Conservation (phyloP, 2,329 filamentous ascomycete species). For the Alternaria ethzedia region DNA sequence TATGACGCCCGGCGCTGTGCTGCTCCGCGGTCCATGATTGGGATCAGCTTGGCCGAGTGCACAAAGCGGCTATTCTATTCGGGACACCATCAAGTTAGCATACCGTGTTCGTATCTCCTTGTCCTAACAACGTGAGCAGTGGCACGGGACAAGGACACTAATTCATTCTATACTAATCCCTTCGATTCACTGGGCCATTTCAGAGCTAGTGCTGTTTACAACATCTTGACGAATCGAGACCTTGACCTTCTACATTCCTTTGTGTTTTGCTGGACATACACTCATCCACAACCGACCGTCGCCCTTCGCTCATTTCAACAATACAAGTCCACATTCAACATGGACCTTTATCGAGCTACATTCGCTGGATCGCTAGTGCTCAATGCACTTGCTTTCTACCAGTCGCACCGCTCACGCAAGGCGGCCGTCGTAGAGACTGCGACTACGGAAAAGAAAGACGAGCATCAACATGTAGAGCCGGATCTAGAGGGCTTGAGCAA, state of each 20-base stretch:
- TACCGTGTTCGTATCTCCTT: conserved; percentile 1
- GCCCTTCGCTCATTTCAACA: conserved; percentile 2
- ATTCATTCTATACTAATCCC: neutral
- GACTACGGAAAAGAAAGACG: conserved; percentile 29
- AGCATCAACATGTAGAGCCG: conserved; percentile 29
- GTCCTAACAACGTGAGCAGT: neutral
- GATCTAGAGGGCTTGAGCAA: conserved; percentile 40
- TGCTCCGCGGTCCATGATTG: conserved; percentile 3
- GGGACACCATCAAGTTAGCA: neutral
- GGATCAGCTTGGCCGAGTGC: neutral
- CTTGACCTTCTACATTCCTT: neutral
- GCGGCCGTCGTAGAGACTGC: conserved; percentile 8
- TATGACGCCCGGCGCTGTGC: neutral
- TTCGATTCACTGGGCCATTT: neutral
- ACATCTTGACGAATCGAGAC: neutral
- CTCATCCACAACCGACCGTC: neutral
- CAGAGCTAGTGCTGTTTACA: neutral
- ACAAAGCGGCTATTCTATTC: conserved; percentile 3
- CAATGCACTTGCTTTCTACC: conserved; percentile 35
- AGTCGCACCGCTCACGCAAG: conserved; percentile 32
- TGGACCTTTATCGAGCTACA: conserved; percentile 42
- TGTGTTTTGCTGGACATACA: conserved; percentile 13
- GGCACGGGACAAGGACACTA: neutral
- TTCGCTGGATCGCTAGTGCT: conserved; percentile 36
- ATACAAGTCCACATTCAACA: conserved; percentile 17